phyloP scores from a whole-genome alignment of 139 green algal genomes.

The Chlorella sorokiniana region DNA sequence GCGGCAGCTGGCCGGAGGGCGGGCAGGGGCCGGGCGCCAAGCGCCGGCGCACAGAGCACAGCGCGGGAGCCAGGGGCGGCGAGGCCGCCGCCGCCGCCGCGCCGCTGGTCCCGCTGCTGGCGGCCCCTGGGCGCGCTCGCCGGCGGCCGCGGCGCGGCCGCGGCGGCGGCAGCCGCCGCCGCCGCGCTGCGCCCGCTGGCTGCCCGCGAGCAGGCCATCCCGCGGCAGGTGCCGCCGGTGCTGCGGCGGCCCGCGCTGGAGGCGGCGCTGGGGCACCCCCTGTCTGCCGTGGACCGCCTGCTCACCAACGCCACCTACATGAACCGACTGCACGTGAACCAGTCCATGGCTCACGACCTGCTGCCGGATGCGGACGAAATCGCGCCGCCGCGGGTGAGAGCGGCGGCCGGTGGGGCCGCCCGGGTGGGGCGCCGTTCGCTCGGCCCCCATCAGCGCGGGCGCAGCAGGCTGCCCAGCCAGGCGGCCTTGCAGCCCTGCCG shows the following conservation, averaged over 20 bases:
- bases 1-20: too few relatives aligned
- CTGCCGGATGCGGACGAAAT: conserved; percentile 18
- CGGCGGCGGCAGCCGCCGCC: neutral
- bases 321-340: conserved; percentile 31
- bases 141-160: neutral
- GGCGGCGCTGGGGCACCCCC: conserved; percentile 3
- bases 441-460: too few relatives aligned
- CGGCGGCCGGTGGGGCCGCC: neutral
- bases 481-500: too few relatives aligned
- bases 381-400: neutral
- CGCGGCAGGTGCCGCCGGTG: conserved; percentile 7
- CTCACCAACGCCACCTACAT: conserved; percentile 32
- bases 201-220: conserved; percentile 25
- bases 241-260: conserved; percentile 3
- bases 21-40: conserved; percentile 16
- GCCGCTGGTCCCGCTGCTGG: conserved; percentile 5
- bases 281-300: conserved; percentile 18
- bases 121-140: neutral
- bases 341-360: conserved; percentile 23
- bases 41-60: conserved; percentile 2
- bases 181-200: conserved; percentile 24
- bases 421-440: too few relatives aligned
- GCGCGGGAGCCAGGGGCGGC: neutral
- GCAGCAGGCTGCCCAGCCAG: too few relatives aligned
- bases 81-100: neutral